Evolutionary conservation across 129 eudicot species (phyloP), one percentile per base, ranked within the genome.

Genomic region (Erigeron canadensis): DNA sequence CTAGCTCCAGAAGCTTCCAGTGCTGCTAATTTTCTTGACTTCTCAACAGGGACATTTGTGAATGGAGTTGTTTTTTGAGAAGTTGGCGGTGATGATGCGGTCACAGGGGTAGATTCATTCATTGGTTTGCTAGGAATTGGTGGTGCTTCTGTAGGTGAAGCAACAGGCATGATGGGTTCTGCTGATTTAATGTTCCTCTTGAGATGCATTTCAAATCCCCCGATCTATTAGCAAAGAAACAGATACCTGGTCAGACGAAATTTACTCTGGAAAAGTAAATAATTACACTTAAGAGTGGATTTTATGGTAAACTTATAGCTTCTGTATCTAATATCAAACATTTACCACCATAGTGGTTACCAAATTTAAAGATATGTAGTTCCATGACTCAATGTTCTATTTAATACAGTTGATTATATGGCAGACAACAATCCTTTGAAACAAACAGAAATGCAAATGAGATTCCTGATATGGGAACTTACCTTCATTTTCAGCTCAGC

Each of bases 401-500:
- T n/a, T 55, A 4, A 56, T 40, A 37, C 21, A 17, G 38, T 43
- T 9, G 10, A 18, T 65, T 28, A 34, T 10, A 13, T 6, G 57
- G 4, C 23, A 75, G 37, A n/a, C 54, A 62, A 42, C 17, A 40
- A 45, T 7, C 12, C 21, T 65, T 28, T 10, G 46, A 43, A 61
- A 28, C 34, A 3, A 28, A 28, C 34, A 46, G 57, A 66, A 45
- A 53, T 34, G 37, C 40, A 45, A 67, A 54, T 65, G 43, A 12
- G 43, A 34, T 8, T 15, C 77, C 8, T 2, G 10, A 18, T 19
- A 56, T 7, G 23, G 60, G 50, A 64, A 50, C 65, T 75, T 73
- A 86, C 96, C 95, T 92, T 92, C 67, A 92, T 76, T 80, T 92
- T 89, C 65, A 92, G 79, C 83, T 92, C 95, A 53, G 95, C 98